Evolutionary conservation across 495 filamentous ascomycete species (phyloP).

Genomic region (Sordaria brevicollis): DNA sequence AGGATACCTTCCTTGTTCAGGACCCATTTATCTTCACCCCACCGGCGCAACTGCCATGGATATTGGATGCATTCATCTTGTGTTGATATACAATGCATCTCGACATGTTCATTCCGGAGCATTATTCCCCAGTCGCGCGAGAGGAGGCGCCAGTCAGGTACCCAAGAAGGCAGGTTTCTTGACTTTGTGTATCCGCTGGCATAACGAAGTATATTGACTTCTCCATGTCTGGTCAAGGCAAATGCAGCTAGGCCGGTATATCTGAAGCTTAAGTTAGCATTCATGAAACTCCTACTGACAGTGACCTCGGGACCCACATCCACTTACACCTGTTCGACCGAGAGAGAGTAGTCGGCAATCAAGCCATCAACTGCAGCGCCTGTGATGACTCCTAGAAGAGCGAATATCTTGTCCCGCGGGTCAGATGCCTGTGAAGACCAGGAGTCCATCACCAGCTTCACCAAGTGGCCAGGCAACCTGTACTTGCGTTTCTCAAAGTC

Average conservation of each 20-base stretch:
- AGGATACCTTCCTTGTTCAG: not conserved
- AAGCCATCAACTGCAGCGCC: conserved; percentile 8
- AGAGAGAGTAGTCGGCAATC: conserved; percentile 13
- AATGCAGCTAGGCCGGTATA: conserved; percentile 11
- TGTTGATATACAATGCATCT: not conserved
- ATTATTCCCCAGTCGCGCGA: conserved; percentile 9
- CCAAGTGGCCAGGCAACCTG: conserved; percentile 7
- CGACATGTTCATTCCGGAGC: not conserved
- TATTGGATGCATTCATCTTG: not conserved
- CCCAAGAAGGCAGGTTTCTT: conserved; percentile 12
- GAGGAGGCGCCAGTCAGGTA: conserved; percentile 11
- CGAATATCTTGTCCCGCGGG: conserved; percentile 21
- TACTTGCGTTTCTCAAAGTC: conserved; percentile 6
- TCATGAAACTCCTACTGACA: not conserved
- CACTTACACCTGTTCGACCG: conserved; percentile 7
- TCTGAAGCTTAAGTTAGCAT: not conserved
- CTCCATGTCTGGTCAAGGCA: conserved; percentile 3
- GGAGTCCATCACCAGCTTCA: conserved; percentile 12
- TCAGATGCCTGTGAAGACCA: conserved; percentile 13
- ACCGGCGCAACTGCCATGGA: not conserved
- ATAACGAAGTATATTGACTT: conserved; percentile 6
- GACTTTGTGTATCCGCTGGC: conserved; percentile 6
- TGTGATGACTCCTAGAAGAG: conserved; percentile 13
- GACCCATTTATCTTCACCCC: not conserved
- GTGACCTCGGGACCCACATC: not conserved